Conservation (phyloP, 2,329 filamentous ascomycete genomes). For the Calycina herbarum region DNA sequence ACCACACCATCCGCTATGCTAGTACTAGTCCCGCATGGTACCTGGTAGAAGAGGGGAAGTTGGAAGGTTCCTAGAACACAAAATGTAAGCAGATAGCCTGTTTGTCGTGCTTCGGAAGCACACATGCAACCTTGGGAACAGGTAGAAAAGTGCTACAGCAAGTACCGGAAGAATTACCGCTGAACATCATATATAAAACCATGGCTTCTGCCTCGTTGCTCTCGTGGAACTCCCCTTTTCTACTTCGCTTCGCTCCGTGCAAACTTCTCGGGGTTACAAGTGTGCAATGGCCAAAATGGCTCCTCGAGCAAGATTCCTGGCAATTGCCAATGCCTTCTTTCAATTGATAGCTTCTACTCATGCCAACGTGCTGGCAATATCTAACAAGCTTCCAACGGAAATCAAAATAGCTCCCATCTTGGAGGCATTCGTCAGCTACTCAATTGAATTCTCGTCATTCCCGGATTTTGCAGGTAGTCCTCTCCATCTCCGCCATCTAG, state of each 20-base stretch:
- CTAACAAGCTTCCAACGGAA: slow-evolving; percentile 18
- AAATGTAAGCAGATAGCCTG: background rate
- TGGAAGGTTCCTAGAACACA: background rate
- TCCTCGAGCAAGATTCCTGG: background rate
- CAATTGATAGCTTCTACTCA: background rate
- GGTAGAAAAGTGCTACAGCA: background rate
- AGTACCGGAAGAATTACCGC: background rate
- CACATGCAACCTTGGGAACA: background rate
- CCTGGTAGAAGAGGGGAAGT: background rate
- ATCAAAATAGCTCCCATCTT: slow-evolving; percentile 24
- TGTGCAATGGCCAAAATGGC: background rate
- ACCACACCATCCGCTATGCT: background rate
- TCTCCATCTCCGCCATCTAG: background rate
- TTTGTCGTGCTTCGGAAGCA: background rate
- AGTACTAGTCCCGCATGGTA: background rate
- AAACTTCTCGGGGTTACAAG: background rate
- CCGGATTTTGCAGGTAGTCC: slow-evolving; percentile 42
- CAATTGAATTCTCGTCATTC: slow-evolving; percentile 53
- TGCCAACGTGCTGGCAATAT: slow-evolving; percentile 10
- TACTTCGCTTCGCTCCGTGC: background rate
- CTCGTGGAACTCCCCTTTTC: background rate
- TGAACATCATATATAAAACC: background rate
- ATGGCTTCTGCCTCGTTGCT: background rate
- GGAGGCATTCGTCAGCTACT: slow-evolving; percentile 52
- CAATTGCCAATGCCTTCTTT: background rate